Evolutionary conservation across 768 basidiomycete genomes (phyloP).

Genomic region (Scleroderma bovista): DNA sequence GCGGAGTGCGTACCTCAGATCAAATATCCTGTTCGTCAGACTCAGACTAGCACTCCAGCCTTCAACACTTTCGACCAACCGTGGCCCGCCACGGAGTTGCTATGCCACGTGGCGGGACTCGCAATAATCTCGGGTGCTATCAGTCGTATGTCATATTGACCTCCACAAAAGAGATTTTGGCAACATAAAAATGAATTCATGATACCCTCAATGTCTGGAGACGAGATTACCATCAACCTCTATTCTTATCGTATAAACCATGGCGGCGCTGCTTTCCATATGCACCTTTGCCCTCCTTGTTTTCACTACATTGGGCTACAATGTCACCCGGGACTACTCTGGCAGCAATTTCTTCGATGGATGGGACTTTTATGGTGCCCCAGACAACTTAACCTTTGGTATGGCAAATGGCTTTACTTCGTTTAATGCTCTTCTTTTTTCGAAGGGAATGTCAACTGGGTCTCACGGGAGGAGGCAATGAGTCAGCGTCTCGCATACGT

Average conservation of each 20-base stretch:
- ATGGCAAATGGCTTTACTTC: constrained; percentile 25
- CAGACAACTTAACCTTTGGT: constrained; percentile 42
- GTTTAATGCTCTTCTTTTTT: not conserved
- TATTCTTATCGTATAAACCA: constrained; percentile 2
- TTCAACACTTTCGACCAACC: no score
- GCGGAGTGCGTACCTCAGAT: no score
- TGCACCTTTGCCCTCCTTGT: constrained; percentile 1
- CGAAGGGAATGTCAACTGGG: constrained; percentile 60
- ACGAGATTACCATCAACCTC: no score
- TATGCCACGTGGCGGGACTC: no score
- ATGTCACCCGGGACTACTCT: constrained; percentile 38
- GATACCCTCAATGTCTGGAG: no score
- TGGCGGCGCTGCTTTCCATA: constrained; percentile 6
- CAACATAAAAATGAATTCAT: no score
- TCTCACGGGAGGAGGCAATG: constrained; percentile 42
- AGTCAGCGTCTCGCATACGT: constrained; percentile 51
- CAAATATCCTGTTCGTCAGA: no score
- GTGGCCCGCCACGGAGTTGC: no score
- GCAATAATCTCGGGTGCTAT: no score
- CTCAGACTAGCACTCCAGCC: no score
- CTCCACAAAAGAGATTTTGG: no score
- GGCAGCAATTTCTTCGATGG: constrained; percentile 49
- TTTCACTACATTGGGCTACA: constrained; percentile 21
- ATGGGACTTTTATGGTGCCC: constrained; percentile 49
- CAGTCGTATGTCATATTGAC: no score